Conservation (phyloP, 257 asterid genomes). For the Linaria vulgaris region DNA sequence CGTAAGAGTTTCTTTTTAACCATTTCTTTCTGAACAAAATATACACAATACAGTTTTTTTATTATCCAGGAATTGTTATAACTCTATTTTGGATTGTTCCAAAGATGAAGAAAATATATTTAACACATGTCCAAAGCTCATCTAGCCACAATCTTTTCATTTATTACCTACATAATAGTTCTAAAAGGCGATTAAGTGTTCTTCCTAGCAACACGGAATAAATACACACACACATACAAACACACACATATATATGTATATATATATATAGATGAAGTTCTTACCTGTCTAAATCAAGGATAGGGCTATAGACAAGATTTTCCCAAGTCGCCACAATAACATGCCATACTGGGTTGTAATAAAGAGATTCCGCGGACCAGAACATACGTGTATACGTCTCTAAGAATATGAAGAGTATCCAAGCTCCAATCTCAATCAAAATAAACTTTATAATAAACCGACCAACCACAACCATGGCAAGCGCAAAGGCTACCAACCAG, state of each 20-base stretch:
- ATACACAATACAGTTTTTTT: no score
- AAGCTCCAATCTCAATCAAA: constrained; percentile 81
- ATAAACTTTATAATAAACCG: constrained; percentile 84
- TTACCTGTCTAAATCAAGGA: constrained; percentile 96
- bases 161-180: no score
- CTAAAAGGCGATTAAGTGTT: no score
- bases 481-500: constrained; percentile 94
- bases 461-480: constrained; percentile 95
- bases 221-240: no score
- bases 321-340: constrained; percentile 85
- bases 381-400: constrained; percentile 96
- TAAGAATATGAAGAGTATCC: constrained; percentile 93
- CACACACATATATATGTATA: no score
- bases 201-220: no score
- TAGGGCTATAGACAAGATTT: constrained; percentile 83
- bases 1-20: neutral
- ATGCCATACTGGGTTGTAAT: constrained; percentile 95
- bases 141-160: no score
- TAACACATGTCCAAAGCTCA: no score
- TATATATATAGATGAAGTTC: neutral
- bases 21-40: no score
- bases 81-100: no score
- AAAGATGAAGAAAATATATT: no score
- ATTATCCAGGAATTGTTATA: neutral
- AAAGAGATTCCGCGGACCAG: constrained; percentile 95